Evolutionary conservation across 2,329 filamentous ascomycete species (phyloP), one percentile per base, ranked within the genome.

Genomic region (Beauveria sp.): DNA sequence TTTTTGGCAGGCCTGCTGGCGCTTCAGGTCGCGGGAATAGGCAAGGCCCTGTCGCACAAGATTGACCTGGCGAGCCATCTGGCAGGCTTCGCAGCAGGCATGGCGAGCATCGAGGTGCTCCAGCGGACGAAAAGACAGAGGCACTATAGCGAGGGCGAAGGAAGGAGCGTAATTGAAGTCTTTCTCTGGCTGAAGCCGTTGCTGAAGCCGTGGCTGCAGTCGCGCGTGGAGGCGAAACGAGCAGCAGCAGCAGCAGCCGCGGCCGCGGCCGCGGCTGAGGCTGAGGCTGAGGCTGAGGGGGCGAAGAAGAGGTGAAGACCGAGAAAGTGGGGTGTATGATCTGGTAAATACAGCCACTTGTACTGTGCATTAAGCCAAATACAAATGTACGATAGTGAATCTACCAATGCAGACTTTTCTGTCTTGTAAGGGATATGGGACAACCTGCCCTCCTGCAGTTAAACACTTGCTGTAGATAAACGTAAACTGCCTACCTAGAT

Each of bases 1-100:
- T 80, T 85, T 65, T 70, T 87, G 60, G 78, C 78, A n/a, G 65
- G 83, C 56, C 69, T 82, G 20, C 67, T 81, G 18, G 79, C 80
- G 12, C 66, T 83, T 45, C 81, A 85, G 67, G 66, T 85, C 26
- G 73, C 80, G 20, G 78, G 73, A 9, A 67, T 81, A 64, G 75
- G 80, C 51, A 78, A 76, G 60, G 73, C 74, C 62, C 71, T 68
- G 34, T 74, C 72, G 64, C 70, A 76, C 59, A 74, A 72, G 55
- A 70, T 82, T 40, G 83, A 86, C 62, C 68, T 84, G 18, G 76
- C 78, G 51, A 82, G 82, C 38, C 83, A 85, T 65, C 64, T 86
- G 64, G 77, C 74, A 8, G 82, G 83, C 46, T 77, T 86, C 64
- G 64, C 76, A 20, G 74, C 76, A 4, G 83, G 83, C 10, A 69